These are phyloP conservation scores for Colletotrichum aenigma DNA, from an alignment of 2,329 filamentous ascomycete genomes.

Conservation along the genomic window DNA sequence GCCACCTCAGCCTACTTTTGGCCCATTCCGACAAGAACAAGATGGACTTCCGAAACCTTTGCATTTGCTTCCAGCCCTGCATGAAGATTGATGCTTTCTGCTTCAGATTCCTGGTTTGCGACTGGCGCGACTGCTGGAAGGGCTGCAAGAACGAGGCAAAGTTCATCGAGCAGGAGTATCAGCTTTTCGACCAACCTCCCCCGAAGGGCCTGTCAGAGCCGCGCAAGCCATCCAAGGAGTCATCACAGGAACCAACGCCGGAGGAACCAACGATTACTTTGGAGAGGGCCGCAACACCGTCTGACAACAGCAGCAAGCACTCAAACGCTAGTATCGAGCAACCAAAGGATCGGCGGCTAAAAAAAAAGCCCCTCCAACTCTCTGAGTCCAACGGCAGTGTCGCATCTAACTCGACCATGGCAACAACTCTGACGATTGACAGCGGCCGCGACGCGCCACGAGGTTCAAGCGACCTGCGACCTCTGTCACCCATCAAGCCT, in stretches of 20 bases:
- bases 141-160: constrained; percentile 90
- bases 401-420: constrained; percentile 47
- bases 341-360: constrained; percentile 37
- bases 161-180: constrained; percentile 74
- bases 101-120: constrained; percentile 92
- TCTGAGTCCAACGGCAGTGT: constrained; percentile 49
- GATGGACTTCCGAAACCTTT: constrained; percentile 95
- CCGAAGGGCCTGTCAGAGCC: constrained; percentile 52
- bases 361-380: constrained; percentile 47
- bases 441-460: constrained; percentile 42
- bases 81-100: constrained; percentile 96
- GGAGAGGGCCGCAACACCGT: constrained; percentile 54
- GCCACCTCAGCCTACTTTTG: constrained; percentile 88
- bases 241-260: constrained; percentile 10
- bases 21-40: constrained; percentile 96
- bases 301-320: constrained; percentile 68
- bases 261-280: constrained; percentile 26
- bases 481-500: constrained; percentile 70
- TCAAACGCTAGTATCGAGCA: constrained; percentile 35
- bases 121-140: constrained; percentile 97
- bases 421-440: constrained; percentile 51
- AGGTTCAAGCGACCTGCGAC: constrained; percentile 51
- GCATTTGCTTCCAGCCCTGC: constrained; percentile 96
- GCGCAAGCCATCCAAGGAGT: constrained; percentile 22
- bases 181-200: constrained; percentile 61